Evolutionary conservation across 176 grass and related monocot genomes (phyloP).

Genomic region (Alopecurus myosuroides): DNA sequence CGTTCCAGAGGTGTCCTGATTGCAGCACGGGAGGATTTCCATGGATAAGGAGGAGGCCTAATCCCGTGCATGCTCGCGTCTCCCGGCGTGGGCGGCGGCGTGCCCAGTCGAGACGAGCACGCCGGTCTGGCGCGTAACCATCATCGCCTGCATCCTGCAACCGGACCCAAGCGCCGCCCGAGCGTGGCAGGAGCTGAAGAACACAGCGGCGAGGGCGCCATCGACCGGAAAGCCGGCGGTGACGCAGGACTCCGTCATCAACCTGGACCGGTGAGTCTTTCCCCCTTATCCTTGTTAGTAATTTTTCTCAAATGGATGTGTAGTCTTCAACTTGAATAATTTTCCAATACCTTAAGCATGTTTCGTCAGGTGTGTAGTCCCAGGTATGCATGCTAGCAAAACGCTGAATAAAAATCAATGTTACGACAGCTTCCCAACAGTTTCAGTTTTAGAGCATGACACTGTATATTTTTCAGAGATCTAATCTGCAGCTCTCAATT

Average conservation of each 20-base stretch:
- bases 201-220: neutral
- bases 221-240: constrained; percentile 25
- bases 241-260: constrained; percentile 35
- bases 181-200: neutral
- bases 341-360: too few relatives aligned
- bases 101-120: neutral
- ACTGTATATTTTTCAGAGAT: too few relatives aligned
- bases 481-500: too few relatives aligned
- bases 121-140: neutral
- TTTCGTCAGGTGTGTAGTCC: too few relatives aligned
- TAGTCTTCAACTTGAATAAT: too few relatives aligned
- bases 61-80: neutral
- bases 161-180: neutral
- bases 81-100: neutral
- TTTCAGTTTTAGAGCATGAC: too few relatives aligned
- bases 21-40: neutral
- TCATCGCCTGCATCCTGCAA: neutral
- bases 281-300: neutral
- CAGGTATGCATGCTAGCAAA: too few relatives aligned
- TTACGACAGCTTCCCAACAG: too few relatives aligned
- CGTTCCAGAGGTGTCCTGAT: neutral
- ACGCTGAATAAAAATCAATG: too few relatives aligned
- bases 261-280: constrained; percentile 64
- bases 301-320: too few relatives aligned
- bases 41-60: neutral